Percentiles rank a stretch among this genome's conserved stretches.
Evolutionary conservation across 106 monocot genomes (phyloP).

Genomic region (Cymbidium sinense): DNA sequence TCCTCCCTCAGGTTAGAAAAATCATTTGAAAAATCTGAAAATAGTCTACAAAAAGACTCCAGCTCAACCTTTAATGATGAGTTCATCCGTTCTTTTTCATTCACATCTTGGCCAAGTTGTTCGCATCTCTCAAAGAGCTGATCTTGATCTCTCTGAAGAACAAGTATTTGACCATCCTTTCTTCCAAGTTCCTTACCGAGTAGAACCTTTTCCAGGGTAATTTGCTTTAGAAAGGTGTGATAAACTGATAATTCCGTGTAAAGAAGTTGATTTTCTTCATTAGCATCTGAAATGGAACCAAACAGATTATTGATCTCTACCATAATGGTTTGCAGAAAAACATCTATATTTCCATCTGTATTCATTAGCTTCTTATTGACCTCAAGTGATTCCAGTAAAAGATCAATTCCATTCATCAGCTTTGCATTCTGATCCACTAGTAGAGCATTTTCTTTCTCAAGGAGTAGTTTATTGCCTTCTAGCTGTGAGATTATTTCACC

Average conservation of each 20-base stretch:
- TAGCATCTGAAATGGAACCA: conserved; percentile 22
- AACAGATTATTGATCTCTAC: conserved; percentile 30
- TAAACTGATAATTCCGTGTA: conserved; percentile 31
- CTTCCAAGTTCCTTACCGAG: conserved; percentile 7
- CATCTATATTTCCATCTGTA: conserved; percentile 25
- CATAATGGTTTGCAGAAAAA: conserved; percentile 27
- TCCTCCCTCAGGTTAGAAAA: conserved; percentile 23
- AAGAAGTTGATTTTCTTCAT: conserved; percentile 34
- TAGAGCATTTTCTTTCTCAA: conserved; percentile 9
- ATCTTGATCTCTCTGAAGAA: neutral
- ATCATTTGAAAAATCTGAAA: conserved; percentile 14
- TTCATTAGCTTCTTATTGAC: conserved; percentile 22
- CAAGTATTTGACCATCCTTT: neutral
- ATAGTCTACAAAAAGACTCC: neutral
- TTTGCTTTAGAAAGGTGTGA: conserved; percentile 39
- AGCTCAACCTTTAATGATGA: neutral
- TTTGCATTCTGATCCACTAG: conserved; percentile 35
- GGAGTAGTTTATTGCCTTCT: conserved; percentile 4
- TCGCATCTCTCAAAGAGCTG: neutral
- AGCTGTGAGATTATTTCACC: conserved; percentile 18
- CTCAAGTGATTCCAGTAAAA: conserved; percentile 24
- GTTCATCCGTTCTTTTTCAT: neutral
- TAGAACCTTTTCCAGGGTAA: conserved; percentile 11
- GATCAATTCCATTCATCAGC: conserved; percentile 29
- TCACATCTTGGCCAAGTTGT: neutral